Base-by-base conservation (phyloP, 2,329 filamentous ascomycete genomes). In the Aspergillus quadrilineatus region DNA sequence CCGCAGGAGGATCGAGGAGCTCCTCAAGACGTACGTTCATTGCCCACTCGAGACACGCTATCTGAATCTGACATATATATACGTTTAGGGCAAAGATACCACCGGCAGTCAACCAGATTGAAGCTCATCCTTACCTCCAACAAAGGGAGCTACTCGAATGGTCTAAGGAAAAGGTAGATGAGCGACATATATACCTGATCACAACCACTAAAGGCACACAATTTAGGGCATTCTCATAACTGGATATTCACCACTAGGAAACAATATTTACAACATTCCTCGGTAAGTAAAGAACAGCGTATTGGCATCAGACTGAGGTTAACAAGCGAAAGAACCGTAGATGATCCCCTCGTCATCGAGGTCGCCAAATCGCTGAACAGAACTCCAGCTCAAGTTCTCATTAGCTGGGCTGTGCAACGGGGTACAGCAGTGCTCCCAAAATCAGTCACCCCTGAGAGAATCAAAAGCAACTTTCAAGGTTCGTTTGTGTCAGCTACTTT, bases 191-290 rank as follows among this genome's bases (percentile, higher is more conserved):
- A 3, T 42, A 15, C 12, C 2, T 42, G 5, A 32, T 29, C 7
- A 37, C 36, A 17, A 28, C 6, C 9, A 9, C 8, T 43, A 9
- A 6, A 26, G 6, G 4, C 9, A 12, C 4, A 9, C n/a, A 22
- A 45, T n/a, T 22, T 34, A 58, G 56, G 70, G 71, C 42, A 79
- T 80, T 55, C 75, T 79, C 52, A 62, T 80, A 34, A 76, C 74
- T 4, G 75, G 77, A 43, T 80, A 80, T 65, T 76, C 72, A n/a
- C 77, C 78, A 1, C 76, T 79, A 29, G 78, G 78, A 48, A 79
- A 80, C 15, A 59, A 60, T 41, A 60, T 62, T n/a, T 62, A 62
- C 32, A 59, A 57, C 14, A 57, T 59, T 0, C 60, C 60, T n/a
- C 58, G 60, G 60, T 60, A 41, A 14, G 58, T 28, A 17, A 34